Conservation (phyloP, 2,329 filamentous ascomycete genomes). For the Fusarium sp. region DNA sequence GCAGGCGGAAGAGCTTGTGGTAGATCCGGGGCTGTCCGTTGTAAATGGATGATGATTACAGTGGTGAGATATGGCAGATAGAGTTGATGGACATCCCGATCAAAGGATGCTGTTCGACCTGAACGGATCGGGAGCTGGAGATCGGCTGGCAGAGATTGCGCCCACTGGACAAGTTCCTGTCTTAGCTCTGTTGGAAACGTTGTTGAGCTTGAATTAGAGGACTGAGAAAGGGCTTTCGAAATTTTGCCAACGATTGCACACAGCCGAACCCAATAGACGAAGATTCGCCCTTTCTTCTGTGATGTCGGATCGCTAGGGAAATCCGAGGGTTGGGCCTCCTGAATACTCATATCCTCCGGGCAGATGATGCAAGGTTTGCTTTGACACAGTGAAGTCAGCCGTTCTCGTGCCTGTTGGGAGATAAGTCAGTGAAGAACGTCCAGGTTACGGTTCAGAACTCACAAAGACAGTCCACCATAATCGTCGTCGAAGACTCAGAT, state of each 20-base stretch:
- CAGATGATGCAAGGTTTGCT: conserved; percentile 61
- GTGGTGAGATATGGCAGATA: conserved; percentile 60
- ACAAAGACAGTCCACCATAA: conserved; percentile 45
- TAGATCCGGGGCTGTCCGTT: conserved; percentile 54
- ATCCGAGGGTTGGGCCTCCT: conserved; percentile 56
- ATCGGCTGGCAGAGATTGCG: conserved; percentile 30
- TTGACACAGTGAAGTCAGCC: conserved; percentile 59
- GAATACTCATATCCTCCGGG: conserved; percentile 59
- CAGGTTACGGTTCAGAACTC: conserved; percentile 4
- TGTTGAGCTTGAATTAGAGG: conserved; percentile 10
- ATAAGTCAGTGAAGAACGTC: not conserved
- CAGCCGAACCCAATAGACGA: conserved; percentile 60
- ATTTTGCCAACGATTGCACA: conserved; percentile 59
- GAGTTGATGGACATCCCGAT: conserved; percentile 60
- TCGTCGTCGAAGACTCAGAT: conserved; percentile 30
- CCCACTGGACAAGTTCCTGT: conserved; percentile 40
- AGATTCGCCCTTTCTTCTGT: conserved; percentile 57
- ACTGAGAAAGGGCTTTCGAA: conserved; percentile 54
- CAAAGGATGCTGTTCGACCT: conserved; percentile 50
- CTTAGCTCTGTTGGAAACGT: conserved; percentile 30
- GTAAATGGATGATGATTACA: conserved; percentile 58
- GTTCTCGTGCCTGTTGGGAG: conserved; percentile 33
- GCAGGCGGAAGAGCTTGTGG: conserved; percentile 47
- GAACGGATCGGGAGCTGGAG: conserved; percentile 36
- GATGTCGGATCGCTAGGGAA: conserved; percentile 53